Conservation (phyloP, 225 moss, liverwort and hornwort genomes). For the Anthoceros angustus region DNA sequence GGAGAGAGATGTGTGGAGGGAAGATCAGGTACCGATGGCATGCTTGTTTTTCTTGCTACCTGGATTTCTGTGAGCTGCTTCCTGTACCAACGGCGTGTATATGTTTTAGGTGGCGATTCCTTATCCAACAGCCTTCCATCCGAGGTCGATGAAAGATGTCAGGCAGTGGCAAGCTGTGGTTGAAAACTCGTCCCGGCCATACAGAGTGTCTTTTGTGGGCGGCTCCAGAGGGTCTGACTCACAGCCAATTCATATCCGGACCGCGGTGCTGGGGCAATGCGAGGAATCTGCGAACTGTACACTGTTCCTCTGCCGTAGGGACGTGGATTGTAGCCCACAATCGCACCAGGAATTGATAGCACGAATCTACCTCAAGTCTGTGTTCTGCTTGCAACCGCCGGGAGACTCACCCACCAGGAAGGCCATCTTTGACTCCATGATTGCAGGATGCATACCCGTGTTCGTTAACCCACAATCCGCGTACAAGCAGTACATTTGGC, state of each 20-base stretch:
- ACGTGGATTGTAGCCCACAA: slow-evolving; percentile 16
- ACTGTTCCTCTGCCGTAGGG: slow-evolving; percentile 35
- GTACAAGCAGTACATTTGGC: slow-evolving; percentile 67
- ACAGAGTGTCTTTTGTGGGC: slow-evolving; percentile 69
- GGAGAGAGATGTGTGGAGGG: slow-evolving; percentile 46
- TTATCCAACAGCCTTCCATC: slow-evolving; percentile 82
- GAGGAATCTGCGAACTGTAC: slow-evolving; percentile 24
- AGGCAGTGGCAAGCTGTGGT: slow-evolving; percentile 40
- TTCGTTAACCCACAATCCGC: slow-evolving; percentile 55
- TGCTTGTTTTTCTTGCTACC: not conserved
- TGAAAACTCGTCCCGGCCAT: slow-evolving; percentile 14
- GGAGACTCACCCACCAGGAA: slow-evolving; percentile 83
- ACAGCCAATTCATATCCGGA: slow-evolving; percentile 29
- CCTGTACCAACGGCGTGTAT: slow-evolving; percentile 13
- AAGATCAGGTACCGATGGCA: slow-evolving; percentile 8
- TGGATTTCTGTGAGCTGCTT: not conserved
- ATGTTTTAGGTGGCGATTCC: slow-evolving; percentile 37
- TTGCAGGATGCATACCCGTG: slow-evolving; percentile 92
- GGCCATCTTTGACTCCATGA: slow-evolving; percentile 67
- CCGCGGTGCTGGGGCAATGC: slow-evolving; percentile 50
- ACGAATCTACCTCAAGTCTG: slow-evolving; percentile 38
- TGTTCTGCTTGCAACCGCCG: slow-evolving; percentile 67
- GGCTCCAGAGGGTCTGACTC: slow-evolving; percentile 35
- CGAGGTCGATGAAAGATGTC: slow-evolving; percentile 31
- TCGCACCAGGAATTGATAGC: slow-evolving; percentile 45